Base-by-base conservation (phyloP, 1,284 basidiomycete species). In the Pseudozyma tsukubaensis region DNA sequence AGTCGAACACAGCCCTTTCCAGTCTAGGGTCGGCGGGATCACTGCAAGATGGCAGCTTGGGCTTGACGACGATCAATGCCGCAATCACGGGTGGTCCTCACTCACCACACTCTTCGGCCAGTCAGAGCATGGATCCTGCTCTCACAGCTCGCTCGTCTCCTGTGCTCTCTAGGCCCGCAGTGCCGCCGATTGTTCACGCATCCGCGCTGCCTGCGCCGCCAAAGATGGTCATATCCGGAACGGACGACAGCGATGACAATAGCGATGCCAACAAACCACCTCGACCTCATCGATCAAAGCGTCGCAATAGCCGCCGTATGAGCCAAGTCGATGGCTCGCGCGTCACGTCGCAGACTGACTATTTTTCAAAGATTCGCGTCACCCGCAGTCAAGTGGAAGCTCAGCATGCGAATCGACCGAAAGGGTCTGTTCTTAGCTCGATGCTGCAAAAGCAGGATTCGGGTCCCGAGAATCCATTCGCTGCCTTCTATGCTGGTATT, bases 401-500 rank as follows among this genome's bases (percentile, higher is more conserved):
- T 11, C 59, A 68, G 59, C 77, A 77, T 44, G 78, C 73, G 1
- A 61, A 50, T 29, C 64, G 73, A 34, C 65, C 75, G 6, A 69
- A 71, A 40, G 59, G 42, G 10, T 80, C 76, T 3, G 67, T 63
- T 14, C 66, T 80, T 47, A 74, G 60, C 52, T 60, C 66, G 11
- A 60, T 75, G 58, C 55, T 77, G 51, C 56, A 69, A 14, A 76
- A 72, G 59, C 73, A 73, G 51, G 66, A 64, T 24, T 64, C 65
- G 11, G 71, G 68, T 8, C 74, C 71, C 19, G 69, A 60, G 49
- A 87, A 86, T 64, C 86, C 85, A 0, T 87, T 86, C 63, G 78
- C 80, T 32, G 85, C 83, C 32, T 82, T 84, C 35, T 87, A 86
- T 61, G 85, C 85, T 16, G 85, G 85, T n/a, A 85, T 86, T 4